Conservation (phyloP, 78 protist species). For the Thecamonas trahens region DNA sequence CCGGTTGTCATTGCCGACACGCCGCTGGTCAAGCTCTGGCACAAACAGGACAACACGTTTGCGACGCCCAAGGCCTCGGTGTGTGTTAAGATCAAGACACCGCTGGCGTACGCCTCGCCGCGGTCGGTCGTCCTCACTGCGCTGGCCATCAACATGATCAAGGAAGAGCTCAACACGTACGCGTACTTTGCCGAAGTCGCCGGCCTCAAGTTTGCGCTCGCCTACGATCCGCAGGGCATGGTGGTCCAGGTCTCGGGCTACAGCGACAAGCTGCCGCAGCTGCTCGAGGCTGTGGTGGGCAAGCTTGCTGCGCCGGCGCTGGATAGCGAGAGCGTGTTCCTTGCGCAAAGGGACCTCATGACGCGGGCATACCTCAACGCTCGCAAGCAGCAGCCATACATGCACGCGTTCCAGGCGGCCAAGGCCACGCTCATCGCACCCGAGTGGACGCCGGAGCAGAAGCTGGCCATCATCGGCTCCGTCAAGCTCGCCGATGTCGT, state of each 20-base stretch:
- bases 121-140: neutral
- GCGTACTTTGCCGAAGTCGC: constrained; percentile 14
- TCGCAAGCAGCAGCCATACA: neutral
- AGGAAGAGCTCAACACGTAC: constrained; percentile 4
- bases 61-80: constrained; percentile 20
- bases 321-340: neutral
- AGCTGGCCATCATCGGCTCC: neutral
- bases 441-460: neutral
- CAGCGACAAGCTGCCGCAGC: neutral
- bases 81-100: neutral
- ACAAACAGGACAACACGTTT: constrained; percentile 30
- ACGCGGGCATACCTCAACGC: neutral
- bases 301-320: neutral
- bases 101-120: constrained; percentile 4
- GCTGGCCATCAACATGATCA: neutral
- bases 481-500: neutral
- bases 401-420: neutral
- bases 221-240: neutral
- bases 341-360: neutral
- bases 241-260: neutral
- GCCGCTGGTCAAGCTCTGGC: constrained; percentile 13
- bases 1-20: neutral
- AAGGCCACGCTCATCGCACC: neutral
- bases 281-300: neutral
- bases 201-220: neutral